Percentiles rank a stretch among this genome's conserved stretches.
Evolutionary conservation across 768 basidiomycete species (phyloP).

Genomic region (Russula foetens): DNA sequence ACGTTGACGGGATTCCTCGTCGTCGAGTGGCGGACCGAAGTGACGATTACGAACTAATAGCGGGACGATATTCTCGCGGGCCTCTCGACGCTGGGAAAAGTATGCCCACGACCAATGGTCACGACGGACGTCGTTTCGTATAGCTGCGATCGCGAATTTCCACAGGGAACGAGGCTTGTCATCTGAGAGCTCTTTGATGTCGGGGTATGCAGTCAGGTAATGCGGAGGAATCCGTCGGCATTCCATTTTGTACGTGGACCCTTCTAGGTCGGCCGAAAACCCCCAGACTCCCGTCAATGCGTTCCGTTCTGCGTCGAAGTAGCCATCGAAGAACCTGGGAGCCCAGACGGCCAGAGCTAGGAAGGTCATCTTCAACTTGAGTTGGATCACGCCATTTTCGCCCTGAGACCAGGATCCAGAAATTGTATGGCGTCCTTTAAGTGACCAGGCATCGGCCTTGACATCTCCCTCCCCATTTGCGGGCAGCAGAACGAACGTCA

Average conservation of each 20-base stretch:
- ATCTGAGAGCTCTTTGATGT: constrained; percentile 19
- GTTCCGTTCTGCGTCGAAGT: background rate
- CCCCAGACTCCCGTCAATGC: background rate
- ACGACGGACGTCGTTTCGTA: constrained; percentile 21
- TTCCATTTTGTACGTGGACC: constrained; percentile 9
- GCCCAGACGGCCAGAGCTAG: background rate
- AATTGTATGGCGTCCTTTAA: constrained; percentile 9
- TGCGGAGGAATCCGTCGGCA: constrained; percentile 23
- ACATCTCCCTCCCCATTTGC: constrained; percentile 3
- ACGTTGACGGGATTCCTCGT: constrained; percentile 23
- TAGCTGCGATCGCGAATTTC: constrained; percentile 26
- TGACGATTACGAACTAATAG: constrained; percentile 21
- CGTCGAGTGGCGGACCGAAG: constrained; percentile 20
- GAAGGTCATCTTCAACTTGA: constrained; percentile 16
- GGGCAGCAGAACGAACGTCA: constrained; percentile 3
- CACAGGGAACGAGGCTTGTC: constrained; percentile 26
- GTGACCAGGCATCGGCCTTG: constrained; percentile 6
- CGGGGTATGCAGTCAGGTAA: constrained; percentile 23
- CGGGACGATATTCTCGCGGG: constrained; percentile 23
- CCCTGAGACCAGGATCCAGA: constrained; percentile 14
- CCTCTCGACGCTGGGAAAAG: constrained; percentile 26
- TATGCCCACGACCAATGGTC: constrained; percentile 26
- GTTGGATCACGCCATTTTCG: constrained; percentile 8
- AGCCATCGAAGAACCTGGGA: constrained; percentile 6
- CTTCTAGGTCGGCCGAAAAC: background rate